Base-by-base conservation (phyloP, 768 basidiomycete genomes). In the Mycena crocata region DNA sequence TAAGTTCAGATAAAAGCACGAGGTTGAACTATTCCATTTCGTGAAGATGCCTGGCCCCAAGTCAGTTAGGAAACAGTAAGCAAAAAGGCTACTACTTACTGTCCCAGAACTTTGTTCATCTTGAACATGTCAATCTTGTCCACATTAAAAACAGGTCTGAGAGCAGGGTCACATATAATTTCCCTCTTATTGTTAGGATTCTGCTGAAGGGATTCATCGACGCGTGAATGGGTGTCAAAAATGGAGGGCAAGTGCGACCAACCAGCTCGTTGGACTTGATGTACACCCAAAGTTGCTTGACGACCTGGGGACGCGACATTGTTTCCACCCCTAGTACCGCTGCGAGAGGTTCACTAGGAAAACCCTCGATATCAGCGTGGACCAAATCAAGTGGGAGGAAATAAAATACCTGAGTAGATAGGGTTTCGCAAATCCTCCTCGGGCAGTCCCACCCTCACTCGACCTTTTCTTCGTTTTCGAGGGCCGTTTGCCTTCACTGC, bases 51-150 rank as follows among this genome's bases (percentile, higher is more conserved):
- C 81, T 81, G 40, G 42, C 37, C 32, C 32, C 14, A 46, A 28
- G 13, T 21, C 12, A 24, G 31, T 60, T 42, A 60, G 57, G 32
- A 28, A 34, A 37, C 3, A 2, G 30, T 23, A 30, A 30, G 30
- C 10, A 15, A 30, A 57, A 19, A 51, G 19, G 28, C 13, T 1
- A 31, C 13, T 45, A 80, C 86, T 76, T 71, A 95, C 92, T 90
- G 83, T 75, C 92, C 92, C 62, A 97, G 81, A 30, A 91, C 85
- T 79, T 96, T 95, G 85, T 96, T 97, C 95, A 97, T 97, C 70
- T 84, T 89, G 81, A 97, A 96, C 94, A 96, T 96, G 79, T 94
- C 89, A 62, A 98, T 88, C 76, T 89, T 92, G 69, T 94, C 92
- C 15, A 87, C 85, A 62, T 86, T 86, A 77, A 98, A 97, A 24